phyloP scores from a whole-genome alignment of 2,329 filamentous ascomycete species.

The Rutstroemia sp. region DNA sequence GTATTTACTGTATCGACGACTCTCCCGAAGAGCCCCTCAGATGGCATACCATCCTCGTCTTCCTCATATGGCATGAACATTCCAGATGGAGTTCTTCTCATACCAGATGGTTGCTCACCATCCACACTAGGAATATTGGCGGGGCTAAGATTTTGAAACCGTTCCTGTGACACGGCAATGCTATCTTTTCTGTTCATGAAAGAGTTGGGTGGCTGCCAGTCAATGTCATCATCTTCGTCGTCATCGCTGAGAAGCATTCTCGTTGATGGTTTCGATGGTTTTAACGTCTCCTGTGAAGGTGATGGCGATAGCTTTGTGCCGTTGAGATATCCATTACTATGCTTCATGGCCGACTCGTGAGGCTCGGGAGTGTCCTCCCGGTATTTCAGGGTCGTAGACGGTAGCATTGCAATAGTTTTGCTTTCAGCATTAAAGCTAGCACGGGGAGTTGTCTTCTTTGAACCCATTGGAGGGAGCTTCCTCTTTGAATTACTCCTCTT shows the following conservation, averaged over 20 bases:
- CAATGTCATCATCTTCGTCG: constrained; percentile 43
- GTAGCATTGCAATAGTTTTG: constrained; percentile 61
- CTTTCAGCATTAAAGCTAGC: constrained; percentile 48
- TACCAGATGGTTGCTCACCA: constrained; percentile 46
- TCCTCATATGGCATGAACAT: constrained; percentile 90
- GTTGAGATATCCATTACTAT: constrained; percentile 43
- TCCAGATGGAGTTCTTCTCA: constrained; percentile 74
- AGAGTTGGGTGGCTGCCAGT: constrained; percentile 35
- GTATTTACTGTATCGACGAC: constrained; percentile 48
- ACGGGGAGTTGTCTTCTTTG: constrained; percentile 32
- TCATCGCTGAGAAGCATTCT: constrained; percentile 52
- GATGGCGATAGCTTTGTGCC: constrained; percentile 47
- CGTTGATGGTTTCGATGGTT: constrained; percentile 52
- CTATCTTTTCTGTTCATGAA: constrained; percentile 26
- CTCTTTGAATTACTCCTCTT: constrained; percentile 57
- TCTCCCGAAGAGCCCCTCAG: constrained; percentile 45
- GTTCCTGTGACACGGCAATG: constrained; percentile 23
- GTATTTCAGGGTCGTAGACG: constrained; percentile 58
- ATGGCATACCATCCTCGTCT: constrained; percentile 52
- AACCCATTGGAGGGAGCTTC: constrained; percentile 32
- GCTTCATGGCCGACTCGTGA: constrained; percentile 54
- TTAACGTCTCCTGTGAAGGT: constrained; percentile 72
- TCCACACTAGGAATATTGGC: constrained; percentile 28
- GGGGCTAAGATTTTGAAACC: constrained; percentile 21
- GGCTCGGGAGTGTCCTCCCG: constrained; percentile 56